Evolutionary conservation across 192 early-diverging fungal genomes (phyloP).

Genomic region (Allomyces javanicus): DNA sequence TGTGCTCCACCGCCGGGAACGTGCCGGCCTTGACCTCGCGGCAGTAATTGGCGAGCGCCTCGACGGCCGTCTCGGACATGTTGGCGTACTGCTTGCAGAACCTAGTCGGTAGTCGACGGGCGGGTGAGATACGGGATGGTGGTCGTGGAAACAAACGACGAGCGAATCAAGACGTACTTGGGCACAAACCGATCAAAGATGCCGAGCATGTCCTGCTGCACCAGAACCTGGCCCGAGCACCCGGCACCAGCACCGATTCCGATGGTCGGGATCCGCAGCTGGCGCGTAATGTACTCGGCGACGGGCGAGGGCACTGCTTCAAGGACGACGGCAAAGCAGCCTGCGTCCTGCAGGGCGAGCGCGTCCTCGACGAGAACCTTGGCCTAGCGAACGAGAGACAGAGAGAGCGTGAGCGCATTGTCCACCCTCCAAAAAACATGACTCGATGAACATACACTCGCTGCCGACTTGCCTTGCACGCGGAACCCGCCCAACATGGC

Average conservation of each 20-base stretch:
- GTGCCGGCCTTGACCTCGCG: slow-evolving; percentile 48
- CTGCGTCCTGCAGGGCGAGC: slow-evolving; percentile 70
- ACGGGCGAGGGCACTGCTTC: slow-evolving; percentile 86
- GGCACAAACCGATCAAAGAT: slow-evolving; percentile 79
- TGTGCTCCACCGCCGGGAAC: slow-evolving; percentile 66
- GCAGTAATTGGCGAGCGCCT: slow-evolving; percentile 49
- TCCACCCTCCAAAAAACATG: neutral
- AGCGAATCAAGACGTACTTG: slow-evolving; percentile 28
- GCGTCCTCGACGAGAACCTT: slow-evolving; percentile 64
- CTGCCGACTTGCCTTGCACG: slow-evolving; percentile 73
- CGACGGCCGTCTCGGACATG: slow-evolving; percentile 48
- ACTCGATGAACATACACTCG: slow-evolving; percentile 16
- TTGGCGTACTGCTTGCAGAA: slow-evolving; percentile 80
- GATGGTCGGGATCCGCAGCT: slow-evolving; percentile 73
- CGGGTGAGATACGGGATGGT: neutral
- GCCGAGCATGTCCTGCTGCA: slow-evolving; percentile 77
- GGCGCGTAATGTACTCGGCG: slow-evolving; percentile 60
- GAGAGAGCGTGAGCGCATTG: neutral
- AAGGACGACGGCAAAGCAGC: slow-evolving; percentile 73
- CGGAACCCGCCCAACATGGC: slow-evolving; percentile 72
- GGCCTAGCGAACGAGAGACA: slow-evolving; percentile 26
- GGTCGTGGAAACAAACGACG: neutral
- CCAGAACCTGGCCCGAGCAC: slow-evolving; percentile 86
- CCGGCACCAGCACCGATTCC: slow-evolving; percentile 85
- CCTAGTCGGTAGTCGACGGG: slow-evolving; percentile 10